These are phyloP conservation scores for Myxozyma vanderwaltii DNA, from an alignment of 805 yeast species.

Conservation along the genomic window DNA sequence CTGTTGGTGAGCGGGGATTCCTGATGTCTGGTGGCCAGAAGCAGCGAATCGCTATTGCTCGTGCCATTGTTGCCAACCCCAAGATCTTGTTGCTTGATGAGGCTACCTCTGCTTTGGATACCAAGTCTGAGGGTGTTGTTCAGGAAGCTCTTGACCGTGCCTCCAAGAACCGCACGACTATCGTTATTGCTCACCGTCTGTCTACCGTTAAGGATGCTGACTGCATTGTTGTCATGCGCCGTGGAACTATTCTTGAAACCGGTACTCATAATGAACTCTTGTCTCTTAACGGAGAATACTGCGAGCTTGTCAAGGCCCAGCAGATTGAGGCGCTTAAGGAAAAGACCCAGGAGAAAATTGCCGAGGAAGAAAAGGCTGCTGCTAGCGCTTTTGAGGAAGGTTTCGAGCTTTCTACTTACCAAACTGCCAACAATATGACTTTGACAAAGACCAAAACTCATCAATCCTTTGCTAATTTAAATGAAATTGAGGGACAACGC, in stretches of 20 bases:
- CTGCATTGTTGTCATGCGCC: constrained; percentile 49
- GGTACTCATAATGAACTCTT: constrained; percentile 43
- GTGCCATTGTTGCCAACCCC: constrained; percentile 60
- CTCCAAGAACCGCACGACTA: constrained; percentile 47
- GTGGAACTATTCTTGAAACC: constrained; percentile 50
- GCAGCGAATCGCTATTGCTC: constrained; percentile 64
- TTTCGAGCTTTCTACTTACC: constrained; percentile 15
- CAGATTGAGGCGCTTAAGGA: constrained; percentile 31
- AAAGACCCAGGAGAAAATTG: constrained; percentile 25
- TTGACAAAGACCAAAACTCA: constrained; percentile 23
- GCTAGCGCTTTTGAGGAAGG: constrained; percentile 9
- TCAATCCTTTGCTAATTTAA: background rate
- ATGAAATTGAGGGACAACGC: constrained; percentile 1
- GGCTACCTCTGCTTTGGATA: constrained; percentile 68
- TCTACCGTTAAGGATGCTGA: constrained; percentile 55
- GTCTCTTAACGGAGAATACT: constrained; percentile 35
- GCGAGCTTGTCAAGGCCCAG: constrained; percentile 40
- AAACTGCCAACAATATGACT: background rate
- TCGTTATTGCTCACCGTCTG: constrained; percentile 55
- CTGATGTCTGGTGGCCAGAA: constrained; percentile 72
- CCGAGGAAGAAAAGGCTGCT: constrained; percentile 19
- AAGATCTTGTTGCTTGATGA: constrained; percentile 60
- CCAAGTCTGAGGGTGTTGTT: constrained; percentile 62
- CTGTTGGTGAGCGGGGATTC: constrained; percentile 58
- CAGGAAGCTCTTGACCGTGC: constrained; percentile 52